These are phyloP conservation scores for Aspergillus terreus DNA, from an alignment of 2,329 filamentous ascomycete species.

Conservation along the genomic window DNA sequence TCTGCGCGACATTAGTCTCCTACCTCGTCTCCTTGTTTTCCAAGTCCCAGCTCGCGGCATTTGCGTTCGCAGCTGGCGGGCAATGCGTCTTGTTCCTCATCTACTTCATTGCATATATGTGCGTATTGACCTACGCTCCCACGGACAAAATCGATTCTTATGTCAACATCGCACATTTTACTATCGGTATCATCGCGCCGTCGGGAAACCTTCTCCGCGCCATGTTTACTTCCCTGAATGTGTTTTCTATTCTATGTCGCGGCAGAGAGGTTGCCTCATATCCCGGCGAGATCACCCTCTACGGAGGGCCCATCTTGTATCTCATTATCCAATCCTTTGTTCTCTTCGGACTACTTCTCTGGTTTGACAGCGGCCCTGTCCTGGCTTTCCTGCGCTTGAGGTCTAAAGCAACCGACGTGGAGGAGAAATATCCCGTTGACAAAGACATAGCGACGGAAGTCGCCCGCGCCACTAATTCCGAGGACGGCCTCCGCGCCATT, in stretches of 20 bases:
- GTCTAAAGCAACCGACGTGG: slow-evolving; percentile 42
- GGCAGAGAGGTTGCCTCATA: slow-evolving; percentile 61
- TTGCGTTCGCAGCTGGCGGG: slow-evolving; percentile 74
- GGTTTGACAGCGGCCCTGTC: slow-evolving; percentile 72
- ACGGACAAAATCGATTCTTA: slow-evolving; percentile 64
- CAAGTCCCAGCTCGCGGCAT: slow-evolving; percentile 75
- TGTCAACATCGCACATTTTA: slow-evolving; percentile 69
- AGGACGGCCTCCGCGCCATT: slow-evolving; percentile 71
- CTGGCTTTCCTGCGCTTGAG: slow-evolving; percentile 51
- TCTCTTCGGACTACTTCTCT: slow-evolving; percentile 70
- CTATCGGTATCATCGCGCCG: slow-evolving; percentile 69
- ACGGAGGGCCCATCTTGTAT: slow-evolving; percentile 82
- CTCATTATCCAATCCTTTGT: slow-evolving; percentile 69
- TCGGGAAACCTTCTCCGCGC: slow-evolving; percentile 71
- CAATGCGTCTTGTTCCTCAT: slow-evolving; percentile 70
- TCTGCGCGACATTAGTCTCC: slow-evolving; percentile 70
- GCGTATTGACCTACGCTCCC: slow-evolving; percentile 69
- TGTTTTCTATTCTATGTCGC: slow-evolving; percentile 74
- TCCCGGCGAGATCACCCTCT: slow-evolving; percentile 68
- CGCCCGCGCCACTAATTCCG: slow-evolving; percentile 55
- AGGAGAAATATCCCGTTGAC: slow-evolving; percentile 40
- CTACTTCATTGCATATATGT: slow-evolving; percentile 69
- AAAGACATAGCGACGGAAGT: slow-evolving; percentile 65
- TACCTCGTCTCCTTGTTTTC: slow-evolving; percentile 81
- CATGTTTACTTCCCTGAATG: slow-evolving; percentile 73